phyloP scores from a whole-genome alignment of 495 filamentous ascomycete species.

The Penicillium silybi region DNA sequence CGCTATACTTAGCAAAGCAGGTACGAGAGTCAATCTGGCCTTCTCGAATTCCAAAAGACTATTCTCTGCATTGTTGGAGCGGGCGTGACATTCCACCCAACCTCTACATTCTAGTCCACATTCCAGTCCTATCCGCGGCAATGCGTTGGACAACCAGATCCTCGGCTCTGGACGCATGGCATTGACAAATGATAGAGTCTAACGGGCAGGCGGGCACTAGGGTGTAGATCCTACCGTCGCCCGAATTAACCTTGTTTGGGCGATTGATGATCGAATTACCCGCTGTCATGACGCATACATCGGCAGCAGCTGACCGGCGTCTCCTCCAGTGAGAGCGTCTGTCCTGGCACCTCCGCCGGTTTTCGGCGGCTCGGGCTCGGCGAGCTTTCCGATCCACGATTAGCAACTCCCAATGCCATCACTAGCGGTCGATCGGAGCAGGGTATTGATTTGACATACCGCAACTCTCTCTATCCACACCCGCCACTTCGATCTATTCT shows the following conservation, averaged over 20 bases:
- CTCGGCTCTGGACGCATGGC: neutral
- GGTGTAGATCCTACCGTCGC: slow-evolving; percentile 20
- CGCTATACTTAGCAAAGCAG: slow-evolving; percentile 2
- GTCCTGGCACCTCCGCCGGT: slow-evolving; percentile 13
- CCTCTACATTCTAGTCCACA: slow-evolving; percentile 26
- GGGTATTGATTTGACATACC: slow-evolving; percentile 18
- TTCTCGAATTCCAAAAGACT: slow-evolving; percentile 23
- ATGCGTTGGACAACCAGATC: slow-evolving; percentile 8
- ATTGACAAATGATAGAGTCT: slow-evolving; percentile 2
- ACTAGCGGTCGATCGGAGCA: slow-evolving; percentile 1
- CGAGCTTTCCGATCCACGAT: slow-evolving; percentile 16
- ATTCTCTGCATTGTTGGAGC: slow-evolving; percentile 31
- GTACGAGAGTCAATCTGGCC: slow-evolving; percentile 3
- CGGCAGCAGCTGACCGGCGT: slow-evolving; percentile 6
- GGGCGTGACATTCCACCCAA: slow-evolving; percentile 36
- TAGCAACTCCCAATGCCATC: neutral
- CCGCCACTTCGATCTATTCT: slow-evolving; percentile 28
- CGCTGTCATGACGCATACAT: slow-evolving; percentile 39
- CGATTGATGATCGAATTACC: slow-evolving; percentile 15
- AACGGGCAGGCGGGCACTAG: neutral
- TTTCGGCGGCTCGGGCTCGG: slow-evolving; percentile 16
- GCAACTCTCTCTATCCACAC: slow-evolving; percentile 12
- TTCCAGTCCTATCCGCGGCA: slow-evolving; percentile 16
- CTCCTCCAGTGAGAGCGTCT: slow-evolving; percentile 2
- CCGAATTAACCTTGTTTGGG: slow-evolving; percentile 10